A percentile compares a stretch with the other conserved stretches of the same genome.
Conservation (phyloP, 352 stramenopile species). For the Globisporangium uncinulatum region DNA sequence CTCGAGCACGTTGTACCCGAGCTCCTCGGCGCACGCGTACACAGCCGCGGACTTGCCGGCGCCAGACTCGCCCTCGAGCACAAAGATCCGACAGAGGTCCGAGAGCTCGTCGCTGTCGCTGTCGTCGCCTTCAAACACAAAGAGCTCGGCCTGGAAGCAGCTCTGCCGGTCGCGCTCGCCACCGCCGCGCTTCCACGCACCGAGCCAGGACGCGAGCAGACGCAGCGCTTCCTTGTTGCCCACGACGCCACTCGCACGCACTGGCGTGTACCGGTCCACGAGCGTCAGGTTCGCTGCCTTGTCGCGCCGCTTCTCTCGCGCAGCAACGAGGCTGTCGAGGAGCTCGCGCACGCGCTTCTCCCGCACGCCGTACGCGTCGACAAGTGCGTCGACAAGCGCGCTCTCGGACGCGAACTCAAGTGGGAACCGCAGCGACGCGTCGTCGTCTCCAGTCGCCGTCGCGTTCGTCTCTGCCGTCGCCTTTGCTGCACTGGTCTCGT, state of each 20-base stretch:
- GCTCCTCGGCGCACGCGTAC: conserved; percentile 72
- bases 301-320: conserved; percentile 34
- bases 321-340: conserved; percentile 33
- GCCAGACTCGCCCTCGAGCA: conserved; percentile 67
- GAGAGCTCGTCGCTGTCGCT: conserved; percentile 46
- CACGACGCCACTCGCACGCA: conserved; percentile 51
- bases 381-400: conserved; percentile 44
- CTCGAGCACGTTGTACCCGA: conserved; percentile 81
- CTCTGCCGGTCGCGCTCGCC: conserved; percentile 32
- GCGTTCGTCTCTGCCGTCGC: background rate
- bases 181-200: conserved; percentile 61
- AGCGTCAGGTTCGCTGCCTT: conserved; percentile 53
- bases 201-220: conserved; percentile 67
- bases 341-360: conserved; percentile 58
- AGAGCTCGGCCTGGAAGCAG: conserved; percentile 61
- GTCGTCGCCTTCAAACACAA: conserved; percentile 55
- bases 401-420: conserved; percentile 21
- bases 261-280: conserved; percentile 61
- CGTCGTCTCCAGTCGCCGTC: background rate
- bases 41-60: conserved; percentile 75
- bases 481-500: conserved; percentile 3
- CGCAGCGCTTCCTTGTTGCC: conserved; percentile 59
- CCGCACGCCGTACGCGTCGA: conserved; percentile 37
- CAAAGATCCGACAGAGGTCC: conserved; percentile 61
- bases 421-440: conserved; percentile 1